Evolutionary conservation across 805 yeast genomes (phyloP).

Genomic region (Yamadazyma scolyti): DNA sequence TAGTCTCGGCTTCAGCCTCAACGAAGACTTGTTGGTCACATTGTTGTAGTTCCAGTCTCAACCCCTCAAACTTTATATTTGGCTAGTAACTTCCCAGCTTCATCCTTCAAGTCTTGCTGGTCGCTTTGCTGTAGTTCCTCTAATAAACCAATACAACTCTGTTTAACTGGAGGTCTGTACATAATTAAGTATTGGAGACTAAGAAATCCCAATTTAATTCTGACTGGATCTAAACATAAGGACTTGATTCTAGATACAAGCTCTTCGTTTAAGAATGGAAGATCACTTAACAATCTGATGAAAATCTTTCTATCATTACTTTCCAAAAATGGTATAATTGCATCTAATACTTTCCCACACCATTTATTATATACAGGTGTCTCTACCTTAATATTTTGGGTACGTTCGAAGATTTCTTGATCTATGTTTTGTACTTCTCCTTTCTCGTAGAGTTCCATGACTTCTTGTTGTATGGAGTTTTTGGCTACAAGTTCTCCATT

Average conservation of each 20-base stretch:
- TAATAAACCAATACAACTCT: constrained; percentile 47
- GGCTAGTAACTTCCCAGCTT: constrained; percentile 42
- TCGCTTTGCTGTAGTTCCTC: constrained; percentile 40
- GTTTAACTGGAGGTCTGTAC: constrained; percentile 85
- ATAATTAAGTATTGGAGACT: constrained; percentile 78
- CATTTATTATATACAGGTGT: constrained; percentile 62
- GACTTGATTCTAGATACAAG: constrained; percentile 66
- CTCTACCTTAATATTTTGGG: constrained; percentile 13
- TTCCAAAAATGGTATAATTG: constrained; percentile 81
- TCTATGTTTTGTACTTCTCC: constrained; percentile 16
- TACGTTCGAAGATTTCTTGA: constrained; percentile 16
- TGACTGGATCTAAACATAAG: constrained; percentile 79
- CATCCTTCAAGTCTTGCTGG: constrained; percentile 49
- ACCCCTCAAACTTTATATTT: too few relatives aligned
- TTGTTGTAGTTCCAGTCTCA: too few relatives aligned
- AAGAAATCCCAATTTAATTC: constrained; percentile 76
- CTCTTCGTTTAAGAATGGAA: constrained; percentile 67
- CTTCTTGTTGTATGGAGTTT: constrained; percentile 15
- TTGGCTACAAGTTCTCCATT: constrained; percentile 25
- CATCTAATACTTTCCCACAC: constrained; percentile 69
- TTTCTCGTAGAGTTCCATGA: constrained; percentile 10
- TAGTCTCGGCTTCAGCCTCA: too few relatives aligned
- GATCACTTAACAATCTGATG: constrained; percentile 78
- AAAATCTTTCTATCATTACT: constrained; percentile 75
- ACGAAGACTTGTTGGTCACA: too few relatives aligned